A percentile compares a stretch with the other conserved stretches of the same genome.
phyloP scores from a whole-genome alignment of 2,329 filamentous ascomycete species.

The Cytospora mali region DNA sequence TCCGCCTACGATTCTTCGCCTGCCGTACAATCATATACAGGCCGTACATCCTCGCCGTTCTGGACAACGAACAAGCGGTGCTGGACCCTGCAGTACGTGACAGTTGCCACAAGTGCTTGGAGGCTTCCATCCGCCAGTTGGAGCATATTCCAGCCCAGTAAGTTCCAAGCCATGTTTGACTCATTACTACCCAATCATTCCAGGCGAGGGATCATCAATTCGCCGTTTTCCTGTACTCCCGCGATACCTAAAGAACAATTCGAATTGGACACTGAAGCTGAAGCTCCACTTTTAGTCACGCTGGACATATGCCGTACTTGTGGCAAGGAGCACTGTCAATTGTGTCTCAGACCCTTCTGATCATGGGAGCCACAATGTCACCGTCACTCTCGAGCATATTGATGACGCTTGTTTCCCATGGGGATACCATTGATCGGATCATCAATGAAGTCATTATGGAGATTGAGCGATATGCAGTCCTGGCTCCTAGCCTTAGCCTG shows the following conservation, averaged over 20 bases:
- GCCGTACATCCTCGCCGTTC: slow-evolving; percentile 77
- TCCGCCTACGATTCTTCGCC: slow-evolving; percentile 79
- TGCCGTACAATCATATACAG: slow-evolving; percentile 86
- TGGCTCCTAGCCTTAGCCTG: slow-evolving; percentile 75
- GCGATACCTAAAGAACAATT: too few species aligned
- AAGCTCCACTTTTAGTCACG: slow-evolving; percentile 56
- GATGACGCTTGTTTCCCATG: slow-evolving; percentile 55
- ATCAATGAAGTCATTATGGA: slow-evolving; percentile 78
- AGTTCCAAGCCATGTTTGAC: slow-evolving; percentile 39
- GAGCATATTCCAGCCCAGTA: slow-evolving; percentile 79
- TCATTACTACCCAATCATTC: neutral
- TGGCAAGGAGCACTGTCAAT: slow-evolving; percentile 85
- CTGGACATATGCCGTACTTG: slow-evolving; percentile 81
- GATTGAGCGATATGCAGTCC: slow-evolving; percentile 71
- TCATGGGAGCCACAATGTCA: slow-evolving; percentile 85
- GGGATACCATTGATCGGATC: slow-evolving; percentile 70
- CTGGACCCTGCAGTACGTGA: slow-evolving; percentile 74
- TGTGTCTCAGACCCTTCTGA: slow-evolving; percentile 76
- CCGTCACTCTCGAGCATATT: slow-evolving; percentile 70
- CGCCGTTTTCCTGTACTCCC: neutral
- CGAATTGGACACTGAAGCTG: neutral
- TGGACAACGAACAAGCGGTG: slow-evolving; percentile 75
- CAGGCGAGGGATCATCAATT: neutral
- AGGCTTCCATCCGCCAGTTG: slow-evolving; percentile 77
- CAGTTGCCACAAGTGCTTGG: slow-evolving; percentile 78